A percentile compares a stretch with the other conserved stretches of the same genome.
Evolutionary conservation across 2,329 filamentous ascomycete genomes (phyloP).

Genomic region (Aspergillus uvarum): DNA sequence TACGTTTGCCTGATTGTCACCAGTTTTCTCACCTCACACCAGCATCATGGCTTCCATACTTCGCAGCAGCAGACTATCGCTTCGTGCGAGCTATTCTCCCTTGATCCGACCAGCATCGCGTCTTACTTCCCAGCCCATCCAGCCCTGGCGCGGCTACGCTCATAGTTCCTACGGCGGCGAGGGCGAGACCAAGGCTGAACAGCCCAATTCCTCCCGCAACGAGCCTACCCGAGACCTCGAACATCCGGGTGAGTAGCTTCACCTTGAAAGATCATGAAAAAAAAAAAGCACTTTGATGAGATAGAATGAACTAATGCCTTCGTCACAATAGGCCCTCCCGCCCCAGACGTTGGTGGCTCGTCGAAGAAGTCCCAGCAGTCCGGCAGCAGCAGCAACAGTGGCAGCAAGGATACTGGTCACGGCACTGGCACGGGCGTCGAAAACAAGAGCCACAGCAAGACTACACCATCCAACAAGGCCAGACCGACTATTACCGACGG

Average conservation of each 20-base stretch:
- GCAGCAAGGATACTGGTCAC: neutral
- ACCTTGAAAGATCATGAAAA: neutral
- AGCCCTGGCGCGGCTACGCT: slow-evolving; percentile 15
- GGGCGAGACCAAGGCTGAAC: slow-evolving; percentile 12
- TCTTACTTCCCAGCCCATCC: neutral
- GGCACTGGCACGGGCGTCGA: neutral
- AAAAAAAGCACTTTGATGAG: neutral
- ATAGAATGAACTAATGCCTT: neutral
- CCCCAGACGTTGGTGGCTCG: slow-evolving; percentile 15
- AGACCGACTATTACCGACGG: slow-evolving; percentile 34
- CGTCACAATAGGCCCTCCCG: slow-evolving; percentile 19
- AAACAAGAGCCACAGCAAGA: slow-evolving; percentile 13
- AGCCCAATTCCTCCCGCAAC: slow-evolving; percentile 10
- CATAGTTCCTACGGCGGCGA: slow-evolving; percentile 23
- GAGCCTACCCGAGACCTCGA: slow-evolving; percentile 22
- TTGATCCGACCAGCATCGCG: slow-evolving; percentile 1
- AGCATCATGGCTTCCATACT: slow-evolving; percentile 7
- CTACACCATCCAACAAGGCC: slow-evolving; percentile 36
- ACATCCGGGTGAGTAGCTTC: slow-evolving; percentile 23
- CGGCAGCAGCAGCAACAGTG: slow-evolving; percentile 5
- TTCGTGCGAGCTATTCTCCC: slow-evolving; percentile 2
- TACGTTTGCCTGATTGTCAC: no score
- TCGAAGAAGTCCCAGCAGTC: neutral
- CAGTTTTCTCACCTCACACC: neutral
- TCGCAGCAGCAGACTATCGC: slow-evolving; percentile 1